A percentile compares a stretch with the other conserved stretches of the same genome.
These are phyloP conservation scores for Toxicodendron radicans DNA, from an alignment of 345 rosid species.

Conservation along the genomic window DNA sequence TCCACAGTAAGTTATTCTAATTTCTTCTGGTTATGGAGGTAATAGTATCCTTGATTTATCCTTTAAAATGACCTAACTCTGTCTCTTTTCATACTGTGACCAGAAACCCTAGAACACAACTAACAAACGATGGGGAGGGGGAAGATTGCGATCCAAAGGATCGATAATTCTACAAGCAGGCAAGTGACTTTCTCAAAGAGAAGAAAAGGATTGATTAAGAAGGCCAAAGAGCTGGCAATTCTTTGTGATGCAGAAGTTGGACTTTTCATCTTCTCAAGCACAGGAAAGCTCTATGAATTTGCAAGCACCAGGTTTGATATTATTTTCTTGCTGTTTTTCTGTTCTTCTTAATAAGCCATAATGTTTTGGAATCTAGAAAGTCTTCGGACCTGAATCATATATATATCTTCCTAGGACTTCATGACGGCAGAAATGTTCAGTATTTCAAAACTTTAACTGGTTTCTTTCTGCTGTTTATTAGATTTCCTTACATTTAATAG, in stretches of 20 bases:
- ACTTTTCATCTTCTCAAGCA: constrained; percentile 41
- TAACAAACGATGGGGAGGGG: constrained; percentile 45
- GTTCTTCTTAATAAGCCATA: neutral
- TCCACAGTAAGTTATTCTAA: constrained; percentile 28
- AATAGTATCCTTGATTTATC: constrained; percentile 2
- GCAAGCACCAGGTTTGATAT: constrained; percentile 42
- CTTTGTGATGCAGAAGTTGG: constrained; percentile 56
- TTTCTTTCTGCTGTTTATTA: neutral
- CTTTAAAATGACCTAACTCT: neutral
- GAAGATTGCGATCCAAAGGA: constrained; percentile 46
- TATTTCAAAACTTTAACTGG: neutral
- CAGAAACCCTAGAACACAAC: constrained; percentile 38
- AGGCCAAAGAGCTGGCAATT: constrained; percentile 44
- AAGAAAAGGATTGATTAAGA: constrained; percentile 47
- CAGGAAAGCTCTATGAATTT: constrained; percentile 42
- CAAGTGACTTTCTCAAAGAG: constrained; percentile 56
- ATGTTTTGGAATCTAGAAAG: neutral
- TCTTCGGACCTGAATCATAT: neutral
- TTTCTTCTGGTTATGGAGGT: constrained; percentile 6
- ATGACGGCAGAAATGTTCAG: neutral
- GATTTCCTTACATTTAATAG: neutral
- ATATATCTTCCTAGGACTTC: neutral
- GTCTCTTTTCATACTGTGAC: neutral
- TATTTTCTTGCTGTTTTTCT: neutral
- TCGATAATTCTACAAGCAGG: constrained; percentile 46